Evolutionary conservation across 202 grass and related monocot species (phyloP), one percentile per base, ranked within the genome.

Genomic region (Panicum hallii): DNA sequence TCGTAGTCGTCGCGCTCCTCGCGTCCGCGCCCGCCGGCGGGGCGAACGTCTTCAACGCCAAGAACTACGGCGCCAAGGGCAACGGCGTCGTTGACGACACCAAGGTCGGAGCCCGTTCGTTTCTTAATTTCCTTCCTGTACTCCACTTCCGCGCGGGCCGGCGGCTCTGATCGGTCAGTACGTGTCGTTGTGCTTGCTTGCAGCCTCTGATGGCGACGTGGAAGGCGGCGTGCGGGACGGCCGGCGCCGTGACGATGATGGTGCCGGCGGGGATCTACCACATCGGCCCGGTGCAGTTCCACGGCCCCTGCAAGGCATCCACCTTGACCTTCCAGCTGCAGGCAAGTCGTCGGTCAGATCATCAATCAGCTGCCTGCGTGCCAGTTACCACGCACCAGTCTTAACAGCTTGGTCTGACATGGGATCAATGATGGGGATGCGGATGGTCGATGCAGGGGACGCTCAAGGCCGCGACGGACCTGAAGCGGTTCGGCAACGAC

Each of bases 201-300:
- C 79, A 97, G 94, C 44, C 94, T 9, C 91, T 97, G 62, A 82
- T 93, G 83, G 14, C 75, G 19, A 89, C 94, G 72, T 97, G 94
- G 94, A 83, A 87, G 48, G 89, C 83, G 28, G 94, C 91, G 16
- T 97, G 94, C 78, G 11, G 38, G 15, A 9, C 90, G 19, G 70
- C 67, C 3, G 91, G 94, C 3, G 55, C 62, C 4, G 91, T 94
- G 30, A 92, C 76, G 43, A 41, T 97, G 54, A 32, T 71, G 52
- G 34, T 97, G 68, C 91, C 91, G 5, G 30, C 74, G 45, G 83
- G 91, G 62, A 87, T 63, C 1, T 97, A 90, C 80, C 67, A 85
- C 66, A 23, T 89, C 15, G 83, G 88, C 0, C 94, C 85, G 3
- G 40, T 94, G 38, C 89, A 89, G 75, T 97, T 97, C 73, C 49